phyloP scores from a whole-genome alignment of 108 stramenopile species.

The Parmales sp. region DNA sequence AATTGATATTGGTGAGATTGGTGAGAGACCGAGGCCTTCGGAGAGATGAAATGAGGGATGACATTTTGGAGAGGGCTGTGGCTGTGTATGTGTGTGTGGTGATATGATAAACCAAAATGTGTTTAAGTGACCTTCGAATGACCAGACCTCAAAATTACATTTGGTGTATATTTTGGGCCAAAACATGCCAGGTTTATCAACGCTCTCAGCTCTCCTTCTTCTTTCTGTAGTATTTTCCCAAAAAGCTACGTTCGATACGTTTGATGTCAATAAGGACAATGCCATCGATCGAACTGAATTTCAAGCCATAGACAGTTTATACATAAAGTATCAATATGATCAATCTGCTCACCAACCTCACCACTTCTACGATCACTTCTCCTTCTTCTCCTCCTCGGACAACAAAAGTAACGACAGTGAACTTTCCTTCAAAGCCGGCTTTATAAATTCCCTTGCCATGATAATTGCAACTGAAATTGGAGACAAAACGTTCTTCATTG shows the following conservation, averaged over 20 bases:
- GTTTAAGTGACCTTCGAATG: too few relatives aligned
- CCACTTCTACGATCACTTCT: neutral
- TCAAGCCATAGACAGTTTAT: neutral
- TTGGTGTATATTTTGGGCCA: too few relatives aligned
- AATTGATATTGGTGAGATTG: too few relatives aligned
- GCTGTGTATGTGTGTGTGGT: too few relatives aligned
- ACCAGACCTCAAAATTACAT: too few relatives aligned
- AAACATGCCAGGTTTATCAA: too few relatives aligned
- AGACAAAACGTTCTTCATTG: conserved; percentile 99
- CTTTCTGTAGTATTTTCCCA: too few relatives aligned
- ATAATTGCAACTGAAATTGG: conserved; percentile 98
- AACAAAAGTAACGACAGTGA: neutral
- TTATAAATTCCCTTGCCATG: conserved; percentile 63
- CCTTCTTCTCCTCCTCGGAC: neutral
- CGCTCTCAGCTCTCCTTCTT: too few relatives aligned
- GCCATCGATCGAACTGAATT: conserved; percentile 21
- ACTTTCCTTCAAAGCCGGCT: conserved; percentile 45
- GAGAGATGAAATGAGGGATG: too few relatives aligned
- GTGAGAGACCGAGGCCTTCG: too few relatives aligned
- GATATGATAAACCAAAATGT: too few relatives aligned
- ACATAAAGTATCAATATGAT: neutral
- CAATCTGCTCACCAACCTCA: neutral
- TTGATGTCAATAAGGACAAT: conserved; percentile 28
- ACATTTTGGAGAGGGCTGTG: too few relatives aligned
- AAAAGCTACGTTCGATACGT: conserved; percentile 11